Conservation (phyloP, 2,329 filamentous ascomycete genomes). For the Lachnellula hyalina region DNA sequence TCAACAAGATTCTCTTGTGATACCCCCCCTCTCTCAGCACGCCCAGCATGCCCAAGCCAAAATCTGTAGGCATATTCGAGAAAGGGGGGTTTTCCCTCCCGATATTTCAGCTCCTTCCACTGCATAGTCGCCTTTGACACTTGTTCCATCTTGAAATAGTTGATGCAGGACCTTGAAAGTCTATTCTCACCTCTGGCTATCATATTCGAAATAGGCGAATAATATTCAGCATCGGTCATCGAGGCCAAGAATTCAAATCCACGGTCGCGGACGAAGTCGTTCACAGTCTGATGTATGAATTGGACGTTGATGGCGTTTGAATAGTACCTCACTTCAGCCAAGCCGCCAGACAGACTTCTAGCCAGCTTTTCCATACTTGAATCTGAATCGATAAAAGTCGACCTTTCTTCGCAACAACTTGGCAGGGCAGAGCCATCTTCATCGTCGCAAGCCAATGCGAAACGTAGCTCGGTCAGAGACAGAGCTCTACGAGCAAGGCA, state of each 20-base stretch:
- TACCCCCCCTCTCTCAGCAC: conserved; percentile 7
- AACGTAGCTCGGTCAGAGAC: conserved; percentile 17
- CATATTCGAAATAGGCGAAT: background rate
- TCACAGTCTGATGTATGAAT: conserved; percentile 35
- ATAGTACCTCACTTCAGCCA: conserved; percentile 12
- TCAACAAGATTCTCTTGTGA: conserved; percentile 2
- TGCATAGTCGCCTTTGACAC: background rate
- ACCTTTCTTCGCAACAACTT: background rate
- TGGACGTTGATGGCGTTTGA: conserved; percentile 27
- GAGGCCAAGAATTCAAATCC: conserved; percentile 2
- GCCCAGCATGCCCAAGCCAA: conserved; percentile 9
- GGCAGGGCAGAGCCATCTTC: background rate
- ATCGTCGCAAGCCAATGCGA: conserved; percentile 14
- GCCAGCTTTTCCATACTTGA: conserved; percentile 16
- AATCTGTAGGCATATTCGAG: conserved; percentile 10
- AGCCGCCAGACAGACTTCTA: conserved; percentile 19
- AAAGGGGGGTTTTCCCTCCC: conserved; percentile 1
- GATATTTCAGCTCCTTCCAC: background rate
- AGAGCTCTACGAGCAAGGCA: conserved; percentile 19
- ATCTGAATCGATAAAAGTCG: conserved; percentile 14
- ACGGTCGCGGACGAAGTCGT: conserved; percentile 28
- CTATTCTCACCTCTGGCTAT: background rate
- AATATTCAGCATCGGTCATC: background rate
- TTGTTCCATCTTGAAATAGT: conserved; percentile 9
- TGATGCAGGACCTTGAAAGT: conserved; percentile 10